Evolutionary conservation across 768 basidiomycete species (phyloP).

Genomic region (Termitomyces sp.): DNA sequence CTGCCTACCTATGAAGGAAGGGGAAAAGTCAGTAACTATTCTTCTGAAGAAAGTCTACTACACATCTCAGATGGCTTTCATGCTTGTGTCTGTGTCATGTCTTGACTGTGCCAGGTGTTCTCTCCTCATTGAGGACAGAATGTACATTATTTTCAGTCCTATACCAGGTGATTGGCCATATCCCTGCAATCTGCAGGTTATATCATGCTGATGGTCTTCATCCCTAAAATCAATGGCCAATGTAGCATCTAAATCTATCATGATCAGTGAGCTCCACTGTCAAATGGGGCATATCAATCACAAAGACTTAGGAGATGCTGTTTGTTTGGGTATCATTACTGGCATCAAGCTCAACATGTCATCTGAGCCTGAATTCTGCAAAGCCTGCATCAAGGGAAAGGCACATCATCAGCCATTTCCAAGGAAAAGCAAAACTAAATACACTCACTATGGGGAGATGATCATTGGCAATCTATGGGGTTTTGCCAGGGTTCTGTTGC

Average conservation of each 20-base stretch:
- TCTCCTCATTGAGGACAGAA: not conserved
- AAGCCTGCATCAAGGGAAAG: not conserved
- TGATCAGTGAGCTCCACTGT: not conserved
- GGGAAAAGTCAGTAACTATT: too few relatives aligned
- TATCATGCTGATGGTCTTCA: not conserved
- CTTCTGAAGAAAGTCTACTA: too few relatives aligned
- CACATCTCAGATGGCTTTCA: not conserved
- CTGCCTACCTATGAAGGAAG: too few relatives aligned
- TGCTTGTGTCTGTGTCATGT: not conserved
- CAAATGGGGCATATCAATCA: constrained; percentile 9
- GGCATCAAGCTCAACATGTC: not conserved
- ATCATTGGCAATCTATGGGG: not conserved
- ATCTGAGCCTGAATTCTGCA: not conserved
- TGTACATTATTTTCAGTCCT: not conserved
- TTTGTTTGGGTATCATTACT: not conserved
- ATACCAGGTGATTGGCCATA: not conserved
- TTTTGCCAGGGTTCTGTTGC: not conserved
- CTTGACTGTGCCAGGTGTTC: not conserved
- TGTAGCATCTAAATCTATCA: not conserved
- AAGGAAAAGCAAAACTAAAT: not conserved
- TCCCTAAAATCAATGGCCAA: not conserved
- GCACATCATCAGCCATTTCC: not conserved
- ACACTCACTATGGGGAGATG: not conserved
- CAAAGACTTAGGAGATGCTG: not conserved
- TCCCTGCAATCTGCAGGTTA: not conserved